Evolutionary conservation across 1,139 yeast species (phyloP), one percentile per base, ranked within the genome.

Genomic region (Yamadazyma diospyri): DNA sequence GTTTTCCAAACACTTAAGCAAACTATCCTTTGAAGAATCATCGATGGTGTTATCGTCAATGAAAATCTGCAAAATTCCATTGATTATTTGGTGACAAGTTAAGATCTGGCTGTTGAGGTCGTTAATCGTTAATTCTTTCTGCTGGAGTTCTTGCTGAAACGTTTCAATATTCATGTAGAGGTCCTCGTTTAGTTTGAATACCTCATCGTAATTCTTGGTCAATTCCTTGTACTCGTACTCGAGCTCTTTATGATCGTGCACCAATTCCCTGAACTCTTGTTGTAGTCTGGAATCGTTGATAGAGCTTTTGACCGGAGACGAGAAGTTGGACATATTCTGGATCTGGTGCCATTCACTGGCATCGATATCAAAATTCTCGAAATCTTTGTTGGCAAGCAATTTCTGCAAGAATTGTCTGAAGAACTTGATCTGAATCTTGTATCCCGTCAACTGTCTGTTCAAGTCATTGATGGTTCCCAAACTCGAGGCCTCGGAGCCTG

Each of bases 331-430:
- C 11, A 36, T 6, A 18, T 45, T 46, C 27, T 56, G 63, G 14
- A 61, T 45, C 7, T 48, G 43, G 5, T 51, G 39, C 25, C 57
- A 41, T 18, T 59, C 64, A 15, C 35, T 45, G 25, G 42, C 48
- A 48, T 46, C 63, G 33, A 48, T 24, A 28, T 32, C 24, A 24
- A 40, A 27, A 6, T 46, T 41, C 16, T 39, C 42, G 25, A 36
- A 33, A 16, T 39, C 42, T 21, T 45, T 52, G 42, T 42, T 59
- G 43, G 48, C 74, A 18, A 54, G 63, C 33, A 65, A 40, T 30
- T 55, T 57, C 34, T 64, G 72, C 3, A 69, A 45, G 34, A 68
- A 68, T 35, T 63, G 65, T 41, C 61, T 63, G 53, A 67, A 61
- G 34, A 69, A 55, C 43, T 61, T 56, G 23, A 70, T 57, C 43